Evolutionary conservation across 495 filamentous ascomycete genomes (phyloP).

Genomic region (Wilcoxina mikolae): DNA sequence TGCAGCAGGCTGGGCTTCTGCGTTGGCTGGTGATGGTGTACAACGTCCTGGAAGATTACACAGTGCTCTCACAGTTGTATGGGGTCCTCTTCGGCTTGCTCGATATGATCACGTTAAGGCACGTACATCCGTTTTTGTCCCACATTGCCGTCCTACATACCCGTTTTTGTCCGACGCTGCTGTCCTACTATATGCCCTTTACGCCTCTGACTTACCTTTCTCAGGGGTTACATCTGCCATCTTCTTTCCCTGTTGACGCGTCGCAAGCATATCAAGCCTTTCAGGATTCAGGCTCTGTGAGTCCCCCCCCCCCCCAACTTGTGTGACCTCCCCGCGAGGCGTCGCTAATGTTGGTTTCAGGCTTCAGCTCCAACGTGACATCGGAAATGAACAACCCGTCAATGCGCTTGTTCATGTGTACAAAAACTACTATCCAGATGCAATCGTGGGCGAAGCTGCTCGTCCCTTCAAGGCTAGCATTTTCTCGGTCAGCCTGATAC

Average conservation of each 20-base stretch:
- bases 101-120: constrained; percentile 63
- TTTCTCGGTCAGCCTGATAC: constrained; percentile 38
- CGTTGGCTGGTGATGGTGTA: constrained; percentile 72
- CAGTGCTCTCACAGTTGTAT: constrained; percentile 55
- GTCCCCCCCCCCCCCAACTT: constrained; percentile 29
- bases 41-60: constrained; percentile 51
- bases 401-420: constrained; percentile 66
- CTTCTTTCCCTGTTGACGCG: constrained; percentile 69
- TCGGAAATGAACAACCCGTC: constrained; percentile 59
- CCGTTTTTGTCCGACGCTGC: too few species aligned
- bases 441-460: constrained; percentile 55
- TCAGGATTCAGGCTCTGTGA: constrained; percentile 67
- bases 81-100: constrained; percentile 68
- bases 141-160: too few species aligned
- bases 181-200: too few species aligned
- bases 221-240: constrained; percentile 54
- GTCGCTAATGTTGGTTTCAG: constrained; percentile 30
- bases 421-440: constrained; percentile 82
- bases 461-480: constrained; percentile 38
- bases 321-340: not conserved
- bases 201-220: constrained; percentile 27
- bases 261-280: constrained; percentile 76
- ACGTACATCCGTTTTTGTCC: not conserved
- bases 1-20: constrained; percentile 42
- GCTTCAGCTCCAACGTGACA: constrained; percentile 43